These are phyloP conservation scores for Boletus edulis DNA, from an alignment of 768 basidiomycete species.

Conservation along the genomic window DNA sequence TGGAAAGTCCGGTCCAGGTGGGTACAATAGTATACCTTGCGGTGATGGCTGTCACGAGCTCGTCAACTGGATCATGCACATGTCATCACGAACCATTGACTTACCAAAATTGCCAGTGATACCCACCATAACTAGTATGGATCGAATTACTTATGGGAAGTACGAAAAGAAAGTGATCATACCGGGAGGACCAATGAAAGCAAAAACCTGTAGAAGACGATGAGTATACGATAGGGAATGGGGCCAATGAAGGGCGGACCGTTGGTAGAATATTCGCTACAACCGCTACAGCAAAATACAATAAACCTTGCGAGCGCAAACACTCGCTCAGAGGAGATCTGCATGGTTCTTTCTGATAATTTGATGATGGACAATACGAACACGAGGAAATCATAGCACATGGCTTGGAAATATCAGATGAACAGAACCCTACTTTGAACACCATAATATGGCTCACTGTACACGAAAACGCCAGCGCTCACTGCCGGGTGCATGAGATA, in stretches of 20 bases:
- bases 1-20: not conserved
- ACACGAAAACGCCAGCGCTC: conserved; percentile 7
- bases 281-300: conserved; percentile 9
- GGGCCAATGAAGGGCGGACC: not conserved
- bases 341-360: conserved; percentile 9
- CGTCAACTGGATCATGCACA: not conserved
- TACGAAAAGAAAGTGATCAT: not conserved
- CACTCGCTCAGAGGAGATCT: conserved; percentile 10
- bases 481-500: not conserved
- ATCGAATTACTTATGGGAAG: not conserved
- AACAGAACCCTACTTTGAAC: not conserved
- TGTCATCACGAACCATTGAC: not conserved
- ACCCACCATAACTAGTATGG: not conserved
- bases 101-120: conserved; percentile 2
- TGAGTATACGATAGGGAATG: not conserved
- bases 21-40: not conserved
- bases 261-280: not conserved
- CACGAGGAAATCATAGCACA: conserved; percentile 19
- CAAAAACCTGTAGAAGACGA: conserved; percentile 6
- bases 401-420: conserved; percentile 9
- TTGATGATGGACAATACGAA: conserved; percentile 14
- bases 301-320: conserved; percentile 16
- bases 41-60: conserved; percentile 1
- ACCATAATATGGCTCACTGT: conserved; percentile 10
- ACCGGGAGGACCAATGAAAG: conserved; percentile 1